Conservation (phyloP, 176 grass and related monocot species). For the Aegilops umbellulata region DNA sequence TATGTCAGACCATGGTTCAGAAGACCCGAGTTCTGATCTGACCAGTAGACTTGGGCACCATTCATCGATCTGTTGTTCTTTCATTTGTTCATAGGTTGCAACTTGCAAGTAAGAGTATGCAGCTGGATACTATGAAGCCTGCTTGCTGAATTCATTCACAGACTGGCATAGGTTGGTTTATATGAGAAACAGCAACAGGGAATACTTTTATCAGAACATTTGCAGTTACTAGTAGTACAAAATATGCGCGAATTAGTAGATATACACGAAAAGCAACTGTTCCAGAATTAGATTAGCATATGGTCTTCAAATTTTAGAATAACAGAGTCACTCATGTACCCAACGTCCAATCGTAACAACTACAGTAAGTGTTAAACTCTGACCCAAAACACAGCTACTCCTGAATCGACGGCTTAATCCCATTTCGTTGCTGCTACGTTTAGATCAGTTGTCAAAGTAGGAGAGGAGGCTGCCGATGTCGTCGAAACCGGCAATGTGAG, state of each 20-base stretch:
- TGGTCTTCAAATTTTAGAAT: not conserved
- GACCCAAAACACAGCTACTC: not conserved
- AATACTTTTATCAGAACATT: not conserved
- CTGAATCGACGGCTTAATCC: not conserved
- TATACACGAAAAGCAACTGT: no score
- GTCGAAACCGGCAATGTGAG: conserved; percentile 6
- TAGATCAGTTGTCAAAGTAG: conserved; percentile 32
- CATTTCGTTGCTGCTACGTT: not conserved
- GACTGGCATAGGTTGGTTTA: not conserved
- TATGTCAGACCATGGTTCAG: not conserved
- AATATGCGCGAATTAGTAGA: not conserved
- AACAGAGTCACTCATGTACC: not conserved
- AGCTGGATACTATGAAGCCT: not conserved
- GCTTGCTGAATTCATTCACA: conserved; percentile 1
- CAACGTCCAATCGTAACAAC: not conserved
- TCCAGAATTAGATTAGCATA: not conserved
- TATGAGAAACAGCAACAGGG: not conserved
- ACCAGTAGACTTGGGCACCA: not conserved
- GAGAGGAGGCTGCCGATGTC: conserved; percentile 27
- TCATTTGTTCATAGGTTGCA: not conserved
- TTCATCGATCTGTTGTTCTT: not conserved
- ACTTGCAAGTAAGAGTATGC: not conserved
- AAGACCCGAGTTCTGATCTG: conserved; percentile 11
- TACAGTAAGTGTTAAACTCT: not conserved
- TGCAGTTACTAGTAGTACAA: not conserved